phyloP scores from a whole-genome alignment of 257 asterid species.

The Jacaranda mimosifolia region DNA sequence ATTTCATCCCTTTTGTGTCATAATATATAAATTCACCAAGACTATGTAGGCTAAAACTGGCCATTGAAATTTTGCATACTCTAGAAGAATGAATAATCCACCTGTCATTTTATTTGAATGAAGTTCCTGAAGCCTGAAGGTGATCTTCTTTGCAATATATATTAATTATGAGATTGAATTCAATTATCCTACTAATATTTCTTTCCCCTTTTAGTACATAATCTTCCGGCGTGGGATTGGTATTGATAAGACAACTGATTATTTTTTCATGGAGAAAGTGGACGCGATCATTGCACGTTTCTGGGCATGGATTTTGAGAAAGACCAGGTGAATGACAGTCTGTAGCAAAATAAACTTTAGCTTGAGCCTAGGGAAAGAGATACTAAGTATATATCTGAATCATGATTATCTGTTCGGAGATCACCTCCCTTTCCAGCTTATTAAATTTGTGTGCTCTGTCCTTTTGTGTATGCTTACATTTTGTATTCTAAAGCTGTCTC shows the following conservation, averaged over 20 bases:
- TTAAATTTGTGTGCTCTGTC: slow-evolving; percentile 24
- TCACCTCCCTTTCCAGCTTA: slow-evolving; percentile 24
- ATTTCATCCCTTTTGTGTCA: neutral
- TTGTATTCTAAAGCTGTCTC: slow-evolving; percentile 21
- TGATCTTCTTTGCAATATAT: slow-evolving; percentile 16
- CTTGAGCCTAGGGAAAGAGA: slow-evolving; percentile 23
- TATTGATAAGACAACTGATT: slow-evolving; percentile 82
- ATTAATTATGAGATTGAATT: slow-evolving; percentile 13
- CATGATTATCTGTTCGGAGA: slow-evolving; percentile 16
- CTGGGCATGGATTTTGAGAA: slow-evolving; percentile 85
- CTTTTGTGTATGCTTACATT: slow-evolving; percentile 7
- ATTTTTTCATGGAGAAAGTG: slow-evolving; percentile 94
- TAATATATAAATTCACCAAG: neutral
- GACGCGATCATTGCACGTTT: slow-evolving; percentile 77
- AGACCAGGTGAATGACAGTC: slow-evolving; percentile 63
- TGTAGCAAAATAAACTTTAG: slow-evolving; percentile 17
- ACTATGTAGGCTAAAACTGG: neutral
- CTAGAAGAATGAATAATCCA: neutral
- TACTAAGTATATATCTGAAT: slow-evolving; percentile 11
- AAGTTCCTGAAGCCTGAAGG: neutral
- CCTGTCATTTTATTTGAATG: slow-evolving; percentile 2
- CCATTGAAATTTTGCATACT: neutral
- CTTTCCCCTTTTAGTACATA: slow-evolving; percentile 63
- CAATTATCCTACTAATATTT: slow-evolving; percentile 37
- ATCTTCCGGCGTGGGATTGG: slow-evolving; percentile 99